Base-by-base conservation (phyloP, 345 rosid genomes). In the Linum trigynum region DNA sequence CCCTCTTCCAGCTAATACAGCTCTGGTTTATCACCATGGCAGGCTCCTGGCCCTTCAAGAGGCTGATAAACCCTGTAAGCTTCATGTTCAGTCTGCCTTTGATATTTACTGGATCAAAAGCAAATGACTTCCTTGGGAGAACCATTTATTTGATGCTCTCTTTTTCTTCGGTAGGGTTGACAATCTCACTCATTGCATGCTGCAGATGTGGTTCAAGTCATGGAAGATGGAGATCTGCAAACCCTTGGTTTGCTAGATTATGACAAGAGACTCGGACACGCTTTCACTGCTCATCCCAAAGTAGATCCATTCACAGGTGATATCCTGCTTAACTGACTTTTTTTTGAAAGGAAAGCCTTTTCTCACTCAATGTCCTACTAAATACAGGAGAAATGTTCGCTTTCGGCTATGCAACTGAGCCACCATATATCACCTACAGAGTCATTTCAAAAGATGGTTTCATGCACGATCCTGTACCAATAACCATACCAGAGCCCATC, bases 211-310 rank as follows among this genome's bases (percentile, higher is more conserved):
- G 80, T 90, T 59, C 88, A 77, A 82, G 89, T 94, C 65, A 71
- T 86, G 84, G 90, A 90, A 81, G 97, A 94, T 84, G 99, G 97
- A 66, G 97, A 94, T 78, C 89, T 94, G 61, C 96, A 90, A 76
- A 90, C 99, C 63, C 80, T 94, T 67, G 99, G 99, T 71, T 62
- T 94, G 78, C 75, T 94, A 67, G 99, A 94, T 80, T 94, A 88
- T 77, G 95, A 88, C 80, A 94, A 88, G 79, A 84, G 99, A 77
- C 75, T 94, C 76, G 63, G 77, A 48, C 99, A 94, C 77, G 77
- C 97, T 56, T 90, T 94, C 78, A 85, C 95, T 71, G 99, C 99
- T 66, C 99, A 90, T 77, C 99, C 97, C 0, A 90, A 94, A 77
- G 85, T 90, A 48, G 97, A 94, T 69, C 97, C 97, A 40, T 67